These are phyloP conservation scores for Torulaspora franciscae DNA, from an alignment of 805 yeast species.

Conservation along the genomic window DNA sequence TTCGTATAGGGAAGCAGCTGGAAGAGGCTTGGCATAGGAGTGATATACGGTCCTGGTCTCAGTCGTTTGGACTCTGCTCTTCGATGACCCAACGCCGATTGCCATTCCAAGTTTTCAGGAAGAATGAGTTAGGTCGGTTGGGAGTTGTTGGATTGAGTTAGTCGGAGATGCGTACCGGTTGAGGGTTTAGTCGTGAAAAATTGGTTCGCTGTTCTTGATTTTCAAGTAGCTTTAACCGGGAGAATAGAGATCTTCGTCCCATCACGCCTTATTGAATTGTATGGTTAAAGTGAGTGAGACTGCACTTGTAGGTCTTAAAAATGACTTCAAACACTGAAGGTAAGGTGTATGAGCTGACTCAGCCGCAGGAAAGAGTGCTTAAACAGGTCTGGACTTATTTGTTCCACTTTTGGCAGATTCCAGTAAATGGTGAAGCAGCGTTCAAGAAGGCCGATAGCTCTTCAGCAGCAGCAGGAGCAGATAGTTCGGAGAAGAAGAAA, in stretches of 20 bases:
- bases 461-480: neutral
- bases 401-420: slow-evolving; percentile 54
- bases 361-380: slow-evolving; percentile 56
- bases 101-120: neutral
- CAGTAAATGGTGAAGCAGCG: slow-evolving; percentile 33
- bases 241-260: no score
- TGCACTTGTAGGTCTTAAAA: neutral
- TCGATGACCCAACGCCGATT: neutral
- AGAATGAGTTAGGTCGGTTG: neutral
- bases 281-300: no score
- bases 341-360: slow-evolving; percentile 35
- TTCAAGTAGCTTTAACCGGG: neutral
- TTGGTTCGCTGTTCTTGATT: neutral
- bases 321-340: neutral
- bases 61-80: neutral
- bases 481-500: slow-evolving; percentile 7
- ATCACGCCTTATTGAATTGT: no score
- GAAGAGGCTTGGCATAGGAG: neutral
- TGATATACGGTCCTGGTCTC: neutral
- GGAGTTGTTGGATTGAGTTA: neutral
- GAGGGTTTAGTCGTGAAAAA: neutral
- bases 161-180: slow-evolving; percentile 1
- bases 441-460: slow-evolving; percentile 11
- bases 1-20: neutral
- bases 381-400: slow-evolving; percentile 70